A percentile compares a stretch with the other conserved stretches of the same genome.
phyloP scores from a whole-genome alignment of 164 flowering plant genomes.

The Tetracentron sinense region DNA sequence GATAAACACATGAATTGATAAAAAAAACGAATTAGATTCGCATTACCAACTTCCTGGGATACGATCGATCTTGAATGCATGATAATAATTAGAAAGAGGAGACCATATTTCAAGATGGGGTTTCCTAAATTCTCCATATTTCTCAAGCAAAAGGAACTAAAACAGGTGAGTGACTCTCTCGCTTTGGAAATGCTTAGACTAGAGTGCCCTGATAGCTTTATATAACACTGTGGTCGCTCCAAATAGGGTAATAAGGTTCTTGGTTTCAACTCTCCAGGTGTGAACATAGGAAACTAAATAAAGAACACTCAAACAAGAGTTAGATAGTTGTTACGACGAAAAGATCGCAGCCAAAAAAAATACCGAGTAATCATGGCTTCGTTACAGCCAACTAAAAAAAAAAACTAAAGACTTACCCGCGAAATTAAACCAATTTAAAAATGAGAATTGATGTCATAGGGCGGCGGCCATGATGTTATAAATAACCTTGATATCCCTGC shows the following conservation, averaged over 20 bases:
- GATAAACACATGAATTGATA: no score
- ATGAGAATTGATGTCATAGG: no score
- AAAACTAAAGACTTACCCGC: no score
- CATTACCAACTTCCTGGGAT: conserved; percentile 40
- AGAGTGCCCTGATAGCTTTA: neutral
- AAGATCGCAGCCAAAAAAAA: no score
- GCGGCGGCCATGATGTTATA: no score
- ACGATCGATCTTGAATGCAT: conserved; percentile 6
- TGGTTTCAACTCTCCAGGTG: neutral
- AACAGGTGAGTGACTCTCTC: neutral
- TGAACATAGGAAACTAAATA: neutral
- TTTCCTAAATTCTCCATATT: conserved; percentile 9
- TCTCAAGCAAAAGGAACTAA: neutral
- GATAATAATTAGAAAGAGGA: conserved; percentile 8
- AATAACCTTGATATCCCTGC: no score
- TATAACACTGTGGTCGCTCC: neutral
- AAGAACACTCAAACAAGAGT: neutral
- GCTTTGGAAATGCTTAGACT: neutral
- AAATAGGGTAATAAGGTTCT: neutral
- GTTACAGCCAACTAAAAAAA: no score
- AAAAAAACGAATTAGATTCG: no score
- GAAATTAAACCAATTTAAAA: no score
- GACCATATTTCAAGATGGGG: conserved; percentile 1
- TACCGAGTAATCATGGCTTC: no score
- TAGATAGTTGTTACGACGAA: no score